Evolutionary conservation across 2,329 filamentous ascomycete genomes (phyloP).

Genomic region (Raffaelea arxii): DNA sequence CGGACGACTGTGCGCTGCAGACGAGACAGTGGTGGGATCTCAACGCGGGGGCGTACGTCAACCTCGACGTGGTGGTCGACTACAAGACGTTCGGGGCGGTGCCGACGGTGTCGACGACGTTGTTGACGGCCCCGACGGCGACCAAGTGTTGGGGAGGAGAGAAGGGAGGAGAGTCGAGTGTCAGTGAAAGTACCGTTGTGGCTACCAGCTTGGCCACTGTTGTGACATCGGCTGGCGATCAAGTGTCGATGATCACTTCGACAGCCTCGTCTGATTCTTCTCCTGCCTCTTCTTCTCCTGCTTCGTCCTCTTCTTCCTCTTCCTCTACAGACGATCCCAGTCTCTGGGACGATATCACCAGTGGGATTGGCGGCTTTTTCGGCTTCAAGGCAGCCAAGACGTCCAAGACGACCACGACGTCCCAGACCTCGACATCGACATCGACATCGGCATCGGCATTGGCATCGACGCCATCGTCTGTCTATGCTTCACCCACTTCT

Average conservation of each 20-base stretch:
- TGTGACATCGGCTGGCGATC: not conserved
- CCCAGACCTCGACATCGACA: not conserved
- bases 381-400: too few relatives aligned
- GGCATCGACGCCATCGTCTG: not conserved
- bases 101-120: conserved; percentile 29
- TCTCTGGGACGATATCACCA: not conserved
- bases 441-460: not conserved
- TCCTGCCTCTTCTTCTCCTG: not conserved
- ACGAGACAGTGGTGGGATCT: conserved; percentile 26
- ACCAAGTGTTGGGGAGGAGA: conserved; percentile 23
- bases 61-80: conserved; percentile 24
- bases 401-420: too few relatives aligned
- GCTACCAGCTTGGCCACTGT: not conserved
- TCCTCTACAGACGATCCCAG: not conserved
- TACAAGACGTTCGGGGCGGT: conserved; percentile 28
- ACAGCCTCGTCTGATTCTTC: not conserved
- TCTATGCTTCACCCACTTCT: not conserved
- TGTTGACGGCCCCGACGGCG: conserved; percentile 25
- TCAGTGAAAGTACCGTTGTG: not conserved
- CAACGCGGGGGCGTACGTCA: conserved; percentile 27
- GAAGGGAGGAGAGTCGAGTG: not conserved
- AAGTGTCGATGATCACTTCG: not conserved
- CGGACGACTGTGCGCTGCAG: conserved; percentile 25
- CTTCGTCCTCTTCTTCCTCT: not conserved
- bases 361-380: not conserved